phyloP scores from a whole-genome alignment of 2,329 filamentous ascomycete species.

The Pestalotiopsis fici region DNA sequence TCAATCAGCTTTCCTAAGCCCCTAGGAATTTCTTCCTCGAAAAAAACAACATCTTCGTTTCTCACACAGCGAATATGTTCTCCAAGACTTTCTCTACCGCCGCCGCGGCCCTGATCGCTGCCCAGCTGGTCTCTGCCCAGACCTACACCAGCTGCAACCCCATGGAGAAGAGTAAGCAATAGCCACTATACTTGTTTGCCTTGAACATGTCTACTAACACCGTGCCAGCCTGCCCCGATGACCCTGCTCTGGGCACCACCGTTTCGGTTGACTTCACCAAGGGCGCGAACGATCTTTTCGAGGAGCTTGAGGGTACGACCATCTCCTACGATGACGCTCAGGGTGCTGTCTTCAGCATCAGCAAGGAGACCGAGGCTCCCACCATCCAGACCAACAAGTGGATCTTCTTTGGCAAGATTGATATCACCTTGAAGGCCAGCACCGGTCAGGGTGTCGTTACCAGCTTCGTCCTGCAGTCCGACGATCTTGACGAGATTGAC shows the following conservation, averaged over 20 bases:
- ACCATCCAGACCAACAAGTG: constrained; percentile 81
- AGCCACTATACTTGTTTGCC: background rate
- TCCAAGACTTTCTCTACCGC: constrained; percentile 47
- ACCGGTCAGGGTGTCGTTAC: constrained; percentile 86
- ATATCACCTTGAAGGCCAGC: constrained; percentile 76
- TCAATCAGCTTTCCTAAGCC: background rate
- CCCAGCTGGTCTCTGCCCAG: constrained; percentile 53
- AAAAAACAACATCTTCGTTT: background rate
- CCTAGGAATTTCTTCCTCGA: background rate
- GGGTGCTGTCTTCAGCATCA: constrained; percentile 67
- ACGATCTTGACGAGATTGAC: constrained; percentile 91
- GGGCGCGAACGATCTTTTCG: constrained; percentile 63
- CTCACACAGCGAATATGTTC: constrained; percentile 36
- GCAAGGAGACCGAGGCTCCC: constrained; percentile 63
- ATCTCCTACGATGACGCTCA: constrained; percentile 44
- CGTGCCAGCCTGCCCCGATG: constrained; percentile 62
- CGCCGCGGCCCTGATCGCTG: constrained; percentile 50
- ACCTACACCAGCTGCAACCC: constrained; percentile 60
- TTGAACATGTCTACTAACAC: constrained; percentile 20
- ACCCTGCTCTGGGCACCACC: constrained; percentile 73
- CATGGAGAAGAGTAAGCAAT: constrained; percentile 45
- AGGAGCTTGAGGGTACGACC: constrained; percentile 44
- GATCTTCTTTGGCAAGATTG: constrained; percentile 93
- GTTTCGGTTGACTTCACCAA: constrained; percentile 73
- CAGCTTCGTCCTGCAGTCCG: constrained; percentile 85